phyloP scores from a whole-genome alignment of 2,329 filamentous ascomycete species.

The Botrytis sinoallii region DNA sequence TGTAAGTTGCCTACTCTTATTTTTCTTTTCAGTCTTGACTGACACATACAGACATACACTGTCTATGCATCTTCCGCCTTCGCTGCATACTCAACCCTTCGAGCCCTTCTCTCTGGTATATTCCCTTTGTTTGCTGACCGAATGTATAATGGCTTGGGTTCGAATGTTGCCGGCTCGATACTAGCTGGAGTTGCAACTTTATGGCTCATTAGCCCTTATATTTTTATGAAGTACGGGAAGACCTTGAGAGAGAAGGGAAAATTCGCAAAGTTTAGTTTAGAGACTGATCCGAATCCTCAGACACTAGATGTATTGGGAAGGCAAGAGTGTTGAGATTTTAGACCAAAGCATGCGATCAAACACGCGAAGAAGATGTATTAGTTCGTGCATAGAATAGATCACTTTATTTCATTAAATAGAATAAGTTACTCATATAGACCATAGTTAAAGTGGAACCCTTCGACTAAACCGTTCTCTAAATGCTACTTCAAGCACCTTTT shows the following conservation, averaged over 20 bases:
- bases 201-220: slow-evolving; percentile 41
- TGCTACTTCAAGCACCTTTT: neutral
- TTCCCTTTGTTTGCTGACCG: slow-evolving; percentile 43
- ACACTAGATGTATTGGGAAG: neutral
- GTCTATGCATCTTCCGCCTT: slow-evolving; percentile 45
- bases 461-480: neutral
- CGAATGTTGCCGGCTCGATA: slow-evolving; percentile 42
- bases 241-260: slow-evolving; percentile 32
- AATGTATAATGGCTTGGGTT: slow-evolving; percentile 42
- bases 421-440: neutral
- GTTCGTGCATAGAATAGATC: neutral
- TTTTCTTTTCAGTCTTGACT: neutral
- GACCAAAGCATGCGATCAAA: neutral
- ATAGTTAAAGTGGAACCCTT: neutral
- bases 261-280: slow-evolving; percentile 1
- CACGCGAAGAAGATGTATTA: neutral
- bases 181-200: slow-evolving; percentile 43
- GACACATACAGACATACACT: slow-evolving; percentile 38
- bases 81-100: slow-evolving; percentile 42
- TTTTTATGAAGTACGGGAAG: slow-evolving; percentile 42
- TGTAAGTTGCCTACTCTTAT: neutral
- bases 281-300: neutral
- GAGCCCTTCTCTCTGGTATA: slow-evolving; percentile 41
- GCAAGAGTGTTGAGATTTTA: neutral
- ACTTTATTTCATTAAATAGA: neutral